A percentile compares a stretch with the other conserved stretches of the same genome.
Evolutionary conservation across 2,329 filamentous ascomycete species (phyloP).

Genomic region (Cladophialophora chaetospira): DNA sequence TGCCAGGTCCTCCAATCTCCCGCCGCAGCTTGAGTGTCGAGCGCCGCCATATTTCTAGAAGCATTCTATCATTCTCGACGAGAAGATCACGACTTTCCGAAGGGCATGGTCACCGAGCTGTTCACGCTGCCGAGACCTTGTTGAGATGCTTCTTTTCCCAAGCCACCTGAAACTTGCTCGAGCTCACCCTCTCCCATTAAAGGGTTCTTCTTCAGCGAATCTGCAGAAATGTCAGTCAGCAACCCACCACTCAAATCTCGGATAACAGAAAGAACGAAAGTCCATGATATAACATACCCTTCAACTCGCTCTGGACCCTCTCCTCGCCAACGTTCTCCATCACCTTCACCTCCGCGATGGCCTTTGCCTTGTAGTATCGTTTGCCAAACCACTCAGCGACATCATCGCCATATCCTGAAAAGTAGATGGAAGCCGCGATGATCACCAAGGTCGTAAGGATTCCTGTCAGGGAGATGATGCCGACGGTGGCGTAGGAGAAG

Average conservation of each 20-base stretch:
- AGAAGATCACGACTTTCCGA: constrained; percentile 15
- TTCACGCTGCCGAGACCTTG: constrained; percentile 24
- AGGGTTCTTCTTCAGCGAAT: constrained; percentile 28
- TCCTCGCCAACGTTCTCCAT: constrained; percentile 21
- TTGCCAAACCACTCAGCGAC: constrained; percentile 22
- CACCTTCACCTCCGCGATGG: constrained; percentile 23
- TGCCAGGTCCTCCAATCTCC: no score
- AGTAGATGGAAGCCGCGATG: constrained; percentile 16
- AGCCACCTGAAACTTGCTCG: constrained; percentile 18
- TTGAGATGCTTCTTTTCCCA: constrained; percentile 21
- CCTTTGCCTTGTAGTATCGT: constrained; percentile 26
- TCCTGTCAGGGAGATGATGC: constrained; percentile 9
- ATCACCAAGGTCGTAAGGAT: constrained; percentile 21
- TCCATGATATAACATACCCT: constrained; percentile 14
- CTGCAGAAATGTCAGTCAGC: constrained; percentile 9
- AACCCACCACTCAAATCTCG: not conserved
- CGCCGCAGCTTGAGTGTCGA: no score
- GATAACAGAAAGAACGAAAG: not conserved
- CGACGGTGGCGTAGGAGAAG: not conserved
- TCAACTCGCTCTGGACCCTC: constrained; percentile 17
- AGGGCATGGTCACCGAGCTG: constrained; percentile 11
- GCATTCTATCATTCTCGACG: not conserved
- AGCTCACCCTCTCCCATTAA: constrained; percentile 24
- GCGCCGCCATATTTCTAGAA: no score
- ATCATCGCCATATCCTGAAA: constrained; percentile 24